These are phyloP conservation scores for Arabidopsis thaliana DNA, from an alignment of 345 rosid genomes.

Conservation along the genomic window DNA sequence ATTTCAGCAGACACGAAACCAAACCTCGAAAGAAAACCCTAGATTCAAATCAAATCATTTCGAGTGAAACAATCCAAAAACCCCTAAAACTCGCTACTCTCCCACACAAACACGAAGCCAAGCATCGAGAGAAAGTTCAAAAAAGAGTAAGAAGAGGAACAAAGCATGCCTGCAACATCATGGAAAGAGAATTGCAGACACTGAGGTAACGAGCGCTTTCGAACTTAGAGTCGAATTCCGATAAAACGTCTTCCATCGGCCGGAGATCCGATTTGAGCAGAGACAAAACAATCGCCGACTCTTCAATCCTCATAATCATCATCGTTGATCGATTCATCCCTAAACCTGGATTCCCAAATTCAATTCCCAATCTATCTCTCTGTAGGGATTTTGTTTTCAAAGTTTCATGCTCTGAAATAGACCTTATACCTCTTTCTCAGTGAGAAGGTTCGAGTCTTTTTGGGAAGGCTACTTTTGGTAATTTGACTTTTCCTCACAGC, in stretches of 20 bases:
- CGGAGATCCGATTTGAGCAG: conserved; percentile 61
- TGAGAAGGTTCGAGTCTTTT: conserved; percentile 24
- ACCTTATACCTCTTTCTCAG: conserved; percentile 20
- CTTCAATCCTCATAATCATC: conserved; percentile 56
- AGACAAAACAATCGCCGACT: conserved; percentile 52
- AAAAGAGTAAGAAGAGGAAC: background rate
- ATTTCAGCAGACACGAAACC: background rate
- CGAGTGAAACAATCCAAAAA: conserved; percentile 1
- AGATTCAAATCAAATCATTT: conserved; percentile 27
- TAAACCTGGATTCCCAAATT: conserved; percentile 39
- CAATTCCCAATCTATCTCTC: background rate
- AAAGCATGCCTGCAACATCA: conserved; percentile 59
- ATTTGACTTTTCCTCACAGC: background rate
- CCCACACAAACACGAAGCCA: background rate
- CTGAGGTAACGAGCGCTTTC: conserved; percentile 49
- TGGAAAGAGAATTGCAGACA: conserved; percentile 62
- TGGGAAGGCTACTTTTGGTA: background rate
- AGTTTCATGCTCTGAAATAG: conserved; percentile 3
- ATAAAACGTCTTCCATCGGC: conserved; percentile 55
- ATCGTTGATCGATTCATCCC: conserved; percentile 30
- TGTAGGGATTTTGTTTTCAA: background rate
- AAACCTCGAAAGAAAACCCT: conserved; percentile 29
- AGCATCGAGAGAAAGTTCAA: background rate
- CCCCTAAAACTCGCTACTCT: conserved; percentile 11
- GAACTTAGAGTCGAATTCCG: conserved; percentile 68